Percentiles rank a stretch among this genome's conserved stretches.
Conservation (phyloP, 1,284 basidiomycete genomes). For the Agaricales sp. region DNA sequence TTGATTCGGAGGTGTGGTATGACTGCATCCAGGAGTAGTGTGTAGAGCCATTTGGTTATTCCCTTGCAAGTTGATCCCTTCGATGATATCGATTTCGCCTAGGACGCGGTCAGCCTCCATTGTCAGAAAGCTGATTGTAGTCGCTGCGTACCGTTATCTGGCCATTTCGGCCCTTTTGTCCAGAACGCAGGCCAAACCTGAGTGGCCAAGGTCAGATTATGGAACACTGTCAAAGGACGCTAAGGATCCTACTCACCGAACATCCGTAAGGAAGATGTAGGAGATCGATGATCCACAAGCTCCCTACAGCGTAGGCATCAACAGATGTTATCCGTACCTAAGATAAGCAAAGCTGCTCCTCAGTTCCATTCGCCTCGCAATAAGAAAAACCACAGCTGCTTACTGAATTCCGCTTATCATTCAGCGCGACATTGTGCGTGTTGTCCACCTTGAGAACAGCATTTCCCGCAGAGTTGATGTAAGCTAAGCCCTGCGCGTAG, state of each 20-base stretch:
- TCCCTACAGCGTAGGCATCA: constrained; percentile 39
- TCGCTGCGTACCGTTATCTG: constrained; percentile 19
- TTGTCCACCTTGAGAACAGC: constrained; percentile 56
- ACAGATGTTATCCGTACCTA: constrained; percentile 42
- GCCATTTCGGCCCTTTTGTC: constrained; percentile 45
- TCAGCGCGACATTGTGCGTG: constrained; percentile 36
- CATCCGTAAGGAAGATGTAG: constrained; percentile 51
- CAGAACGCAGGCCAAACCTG: constrained; percentile 47
- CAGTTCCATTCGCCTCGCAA: neutral
- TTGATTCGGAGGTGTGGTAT: constrained; percentile 21
- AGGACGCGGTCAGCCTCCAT: neutral
- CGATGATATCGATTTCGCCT: constrained; percentile 51
- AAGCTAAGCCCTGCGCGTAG: constrained; percentile 37
- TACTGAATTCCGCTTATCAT: constrained; percentile 48
- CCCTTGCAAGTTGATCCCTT: constrained; percentile 34
- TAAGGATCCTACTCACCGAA: constrained; percentile 21
- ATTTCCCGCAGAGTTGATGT: constrained; percentile 38
- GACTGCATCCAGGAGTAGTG: constrained; percentile 26
- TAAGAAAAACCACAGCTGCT: constrained; percentile 11
- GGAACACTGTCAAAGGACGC: neutral
- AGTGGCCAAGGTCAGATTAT: neutral
- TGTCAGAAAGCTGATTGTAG: neutral
- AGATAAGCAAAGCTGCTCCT: neutral
- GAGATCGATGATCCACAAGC: constrained; percentile 50
- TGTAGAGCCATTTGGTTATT: constrained; percentile 40